Evolutionary conservation across 345 rosid genomes (phyloP), one percentile per base, ranked within the genome.

Genomic region (Hibiscus syriacus): DNA sequence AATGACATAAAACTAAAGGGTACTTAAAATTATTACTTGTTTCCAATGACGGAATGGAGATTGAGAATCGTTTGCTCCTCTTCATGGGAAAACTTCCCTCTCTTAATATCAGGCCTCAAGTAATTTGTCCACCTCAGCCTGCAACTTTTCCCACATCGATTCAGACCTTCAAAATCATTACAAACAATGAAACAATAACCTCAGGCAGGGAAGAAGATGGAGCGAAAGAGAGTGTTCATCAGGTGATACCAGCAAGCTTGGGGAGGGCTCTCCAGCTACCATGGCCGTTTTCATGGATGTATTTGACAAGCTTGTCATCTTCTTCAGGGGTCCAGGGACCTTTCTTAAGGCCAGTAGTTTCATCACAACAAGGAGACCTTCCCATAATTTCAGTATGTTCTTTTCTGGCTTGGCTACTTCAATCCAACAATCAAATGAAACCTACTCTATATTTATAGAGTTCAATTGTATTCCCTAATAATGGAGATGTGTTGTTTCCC

Each of bases 231-330:
- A 2, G n/a, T 43, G n/a, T 12, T n/a, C 6, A 16, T 16, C 17
- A 14, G 50, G 2, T 45, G 17, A 26, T 70, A 73, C 97, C 97
- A 46, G 97, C 90, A 72, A 85, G 89, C 68, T 80, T 85, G 8
- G 97, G 97, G 73, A 88, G 97, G 49, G 92, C 95, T 78, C 97
- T 83, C 97, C 97, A 90, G 80, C 97, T 88, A 61, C 90, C 92
- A 74, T 86, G 97, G 34, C 97, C 97, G 73, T 90, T 81, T 65
- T 82, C 70, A 59, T 86, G 78, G 54, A 90, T 86, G 71, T 72
- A 80, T n/a, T 80, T 79, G 55, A 84, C 75, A 48, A 90, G 89
- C 63, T 80, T 88, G 14, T 85, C 75, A 76, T 90, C 97, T 76
- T 90, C 97, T 38, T 90, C 97, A 61, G 87, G 89, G 1, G 90